These are phyloP conservation scores for Tolypocladium pustulatum DNA, from an alignment of 2,329 filamentous ascomycete genomes.

Conservation along the genomic window DNA sequence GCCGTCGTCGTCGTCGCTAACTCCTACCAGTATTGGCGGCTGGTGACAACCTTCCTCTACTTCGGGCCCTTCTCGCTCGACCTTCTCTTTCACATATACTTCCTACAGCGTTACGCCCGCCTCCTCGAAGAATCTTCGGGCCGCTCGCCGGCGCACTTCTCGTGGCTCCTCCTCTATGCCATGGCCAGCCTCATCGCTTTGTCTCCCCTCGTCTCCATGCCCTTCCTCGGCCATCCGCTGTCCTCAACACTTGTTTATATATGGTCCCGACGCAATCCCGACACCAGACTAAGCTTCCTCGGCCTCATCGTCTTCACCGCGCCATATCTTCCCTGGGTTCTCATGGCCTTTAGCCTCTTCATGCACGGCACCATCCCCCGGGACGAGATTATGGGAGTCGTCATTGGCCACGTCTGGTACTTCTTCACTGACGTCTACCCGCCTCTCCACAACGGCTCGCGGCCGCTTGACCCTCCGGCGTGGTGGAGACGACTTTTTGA, in stretches of 20 bases:
- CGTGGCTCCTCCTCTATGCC: conserved; percentile 85
- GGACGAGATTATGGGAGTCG: conserved; percentile 90
- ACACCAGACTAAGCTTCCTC: conserved; percentile 79
- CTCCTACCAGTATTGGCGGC: conserved; percentile 72
- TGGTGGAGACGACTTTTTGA: conserved; percentile 89
- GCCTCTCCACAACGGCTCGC: conserved; percentile 71
- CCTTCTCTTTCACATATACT: conserved; percentile 95
- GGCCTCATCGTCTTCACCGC: conserved; percentile 86
- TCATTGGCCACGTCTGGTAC: conserved; percentile 95
- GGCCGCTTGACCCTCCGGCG: conserved; percentile 76
- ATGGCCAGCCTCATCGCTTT: conserved; percentile 68
- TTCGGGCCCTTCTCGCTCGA: conserved; percentile 92
- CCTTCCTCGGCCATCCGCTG: conserved; percentile 86
- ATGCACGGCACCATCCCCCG: conserved; percentile 84
- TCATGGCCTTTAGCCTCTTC: conserved; percentile 87
- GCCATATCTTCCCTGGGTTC: conserved; percentile 89
- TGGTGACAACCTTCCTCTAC: conserved; percentile 95
- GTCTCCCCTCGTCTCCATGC: conserved; percentile 81
- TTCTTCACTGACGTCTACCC: conserved; percentile 98
- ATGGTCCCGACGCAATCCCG: conserved; percentile 90
- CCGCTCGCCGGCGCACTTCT: conserved; percentile 83
- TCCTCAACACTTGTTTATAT: conserved; percentile 95
- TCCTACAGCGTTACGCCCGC: conserved; percentile 90
- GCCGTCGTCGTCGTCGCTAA: neutral
- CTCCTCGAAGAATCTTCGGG: conserved; percentile 93